Base-by-base conservation (phyloP, 305 asterid species). In the Ilex paraguariensis region DNA sequence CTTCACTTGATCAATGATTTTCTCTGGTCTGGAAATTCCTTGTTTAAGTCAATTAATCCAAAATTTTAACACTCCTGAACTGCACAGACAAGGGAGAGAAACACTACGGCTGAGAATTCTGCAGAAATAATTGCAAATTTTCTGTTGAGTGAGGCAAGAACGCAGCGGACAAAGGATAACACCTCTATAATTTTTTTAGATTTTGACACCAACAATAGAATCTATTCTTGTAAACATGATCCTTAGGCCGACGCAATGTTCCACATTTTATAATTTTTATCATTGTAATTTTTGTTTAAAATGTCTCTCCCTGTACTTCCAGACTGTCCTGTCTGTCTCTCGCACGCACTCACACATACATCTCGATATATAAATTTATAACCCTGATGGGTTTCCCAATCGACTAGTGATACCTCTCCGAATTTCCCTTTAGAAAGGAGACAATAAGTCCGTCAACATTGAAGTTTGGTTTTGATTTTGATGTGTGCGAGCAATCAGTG, bases 101-200 rank as follows among this genome's bases (percentile, higher is more conserved):
- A 57, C 65, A 40, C 61, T 13, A 66, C 28, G 31, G 84, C 79
- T 33, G 56, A 79, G 45, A 68, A 60, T 21, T 68, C 77, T 0
- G 91, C 94, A 10, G 96, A 90, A 69, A 84, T 75, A 84, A 74
- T 82, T 31, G 96, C 98, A 14, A 83, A 70, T 63, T 36, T 68
- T 66, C 77, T 94, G 93, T 75, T 94, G 81, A 77, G 68, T 32
- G 99, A 90, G 67, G 99, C 99, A 21, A 82, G 84, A 79, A 70
- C 82, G 39, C 83, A 72, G 67, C 89, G 98, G n/a, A 90, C 96
- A 1, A 94, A 85, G 77, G 99, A 94, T 62, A 94, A 94, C 49
- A 90, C 98, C 2, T 84, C 96, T 53, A 78, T 94, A 77, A 81
- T 90, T 71, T 90, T 84, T 80, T 73, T 94, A 73, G 95, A 94